phyloP scores from a whole-genome alignment of 2,329 filamentous ascomycete species.

The Mariannaea sp. region DNA sequence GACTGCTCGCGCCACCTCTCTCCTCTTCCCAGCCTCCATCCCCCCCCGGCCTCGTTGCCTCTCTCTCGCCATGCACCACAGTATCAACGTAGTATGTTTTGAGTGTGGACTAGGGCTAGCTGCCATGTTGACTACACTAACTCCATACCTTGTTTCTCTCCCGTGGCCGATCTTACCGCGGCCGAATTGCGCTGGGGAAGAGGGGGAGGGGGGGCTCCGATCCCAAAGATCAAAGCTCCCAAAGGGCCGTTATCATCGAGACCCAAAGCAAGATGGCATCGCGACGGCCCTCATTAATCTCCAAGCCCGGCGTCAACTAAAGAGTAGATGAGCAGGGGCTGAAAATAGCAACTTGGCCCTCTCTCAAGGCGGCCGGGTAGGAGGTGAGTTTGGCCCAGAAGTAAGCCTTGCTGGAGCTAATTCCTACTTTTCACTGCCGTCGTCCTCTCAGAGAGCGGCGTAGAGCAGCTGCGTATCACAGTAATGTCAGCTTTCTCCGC shows the following conservation, averaged over 20 bases:
- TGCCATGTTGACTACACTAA: conserved; percentile 27
- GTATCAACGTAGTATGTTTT: too few species aligned
- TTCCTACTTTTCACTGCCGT: neutral
- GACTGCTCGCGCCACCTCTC: conserved; percentile 29
- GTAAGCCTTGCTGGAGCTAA: too few species aligned
- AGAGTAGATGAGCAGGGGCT: conserved; percentile 8
- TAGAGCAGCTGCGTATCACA: neutral
- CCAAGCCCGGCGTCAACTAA: conserved; percentile 16
- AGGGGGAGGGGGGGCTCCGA: too few species aligned
- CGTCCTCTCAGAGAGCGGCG: too few species aligned
- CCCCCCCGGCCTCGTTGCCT: neutral
- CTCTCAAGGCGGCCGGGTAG: neutral
- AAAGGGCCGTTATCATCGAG: conserved; percentile 9
- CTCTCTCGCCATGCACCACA: too few species aligned
- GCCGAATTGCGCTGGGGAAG: too few species aligned
- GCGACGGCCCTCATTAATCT: conserved; percentile 13
- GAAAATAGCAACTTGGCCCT: neutral
- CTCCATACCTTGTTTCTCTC: conserved; percentile 2
- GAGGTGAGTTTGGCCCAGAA: too few species aligned
- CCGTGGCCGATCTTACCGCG: conserved; percentile 28
- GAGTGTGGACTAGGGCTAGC: too few species aligned
- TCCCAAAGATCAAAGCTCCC: conserved; percentile 21
- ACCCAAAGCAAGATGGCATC: conserved; percentile 21
- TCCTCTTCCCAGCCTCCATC: neutral
- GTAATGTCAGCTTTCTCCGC: neutral